Evolutionary conservation across 768 basidiomycete species (phyloP).

Genomic region (Macrolepiota fuliginosa): DNA sequence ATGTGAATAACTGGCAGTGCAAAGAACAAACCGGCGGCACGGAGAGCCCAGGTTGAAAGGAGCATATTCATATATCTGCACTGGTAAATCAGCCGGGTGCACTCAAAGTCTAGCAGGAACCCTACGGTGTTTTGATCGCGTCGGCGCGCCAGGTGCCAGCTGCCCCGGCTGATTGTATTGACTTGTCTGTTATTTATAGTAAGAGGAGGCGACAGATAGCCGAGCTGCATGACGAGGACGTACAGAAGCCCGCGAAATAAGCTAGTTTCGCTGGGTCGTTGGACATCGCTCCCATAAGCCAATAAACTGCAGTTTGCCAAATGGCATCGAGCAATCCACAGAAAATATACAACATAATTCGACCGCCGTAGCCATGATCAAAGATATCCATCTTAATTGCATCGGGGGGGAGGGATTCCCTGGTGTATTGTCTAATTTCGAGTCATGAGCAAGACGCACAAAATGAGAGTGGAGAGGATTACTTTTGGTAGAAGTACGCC

Average conservation of each 20-base stretch:
- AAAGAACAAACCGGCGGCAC: slow-evolving; percentile 59
- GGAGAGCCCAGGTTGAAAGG: slow-evolving; percentile 67
- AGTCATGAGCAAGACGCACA: background rate
- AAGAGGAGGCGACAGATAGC: background rate
- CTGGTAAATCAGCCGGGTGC: background rate
- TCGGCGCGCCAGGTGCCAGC: slow-evolving; percentile 76
- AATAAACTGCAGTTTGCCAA: slow-evolving; percentile 84
- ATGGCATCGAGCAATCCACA: slow-evolving; percentile 76
- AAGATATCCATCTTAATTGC: slow-evolving; percentile 56
- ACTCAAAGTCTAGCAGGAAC: slow-evolving; percentile 8
- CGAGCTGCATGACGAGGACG: slow-evolving; percentile 24
- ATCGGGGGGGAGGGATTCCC: slow-evolving; percentile 39
- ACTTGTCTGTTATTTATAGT: slow-evolving; percentile 46
- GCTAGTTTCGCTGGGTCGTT: slow-evolving; percentile 78
- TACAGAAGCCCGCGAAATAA: slow-evolving; percentile 79
- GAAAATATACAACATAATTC: slow-evolving; percentile 63
- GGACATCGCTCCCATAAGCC: slow-evolving; percentile 83
- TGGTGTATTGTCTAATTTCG: slow-evolving; percentile 54
- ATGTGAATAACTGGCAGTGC: slow-evolving; percentile 70
- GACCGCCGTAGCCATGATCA: slow-evolving; percentile 51
- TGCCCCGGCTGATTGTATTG: slow-evolving; percentile 72
- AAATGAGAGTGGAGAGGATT: slow-evolving; percentile 14
- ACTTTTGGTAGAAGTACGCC: slow-evolving; percentile 77
- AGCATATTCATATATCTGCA: slow-evolving; percentile 65
- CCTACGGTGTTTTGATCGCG: slow-evolving; percentile 60